Conservation (phyloP, 2,329 filamentous ascomycete genomes). For the Talaromyces albobiverticillius region DNA sequence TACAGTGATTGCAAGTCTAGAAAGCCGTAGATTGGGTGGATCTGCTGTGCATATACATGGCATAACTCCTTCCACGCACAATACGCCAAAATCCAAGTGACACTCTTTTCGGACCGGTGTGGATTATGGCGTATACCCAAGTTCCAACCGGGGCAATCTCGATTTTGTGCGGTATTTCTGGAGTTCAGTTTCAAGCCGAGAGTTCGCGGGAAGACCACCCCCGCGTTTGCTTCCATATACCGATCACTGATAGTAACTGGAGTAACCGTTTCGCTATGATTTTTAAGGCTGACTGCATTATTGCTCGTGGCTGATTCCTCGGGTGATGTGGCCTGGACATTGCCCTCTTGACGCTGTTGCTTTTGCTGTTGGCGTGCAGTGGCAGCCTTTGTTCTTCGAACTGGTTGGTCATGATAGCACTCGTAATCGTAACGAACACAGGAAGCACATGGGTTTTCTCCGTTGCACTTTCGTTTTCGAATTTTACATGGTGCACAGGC, state of each 20-base stretch:
- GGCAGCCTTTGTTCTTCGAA: conserved; percentile 1
- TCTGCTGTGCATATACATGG: conserved; percentile 49
- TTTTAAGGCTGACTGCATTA: background rate
- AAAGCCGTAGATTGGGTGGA: conserved; percentile 54
- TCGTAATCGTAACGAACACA: conserved; percentile 28
- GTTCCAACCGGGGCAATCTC: conserved; percentile 57
- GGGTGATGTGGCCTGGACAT: background rate
- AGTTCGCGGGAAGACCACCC: conserved; percentile 52
- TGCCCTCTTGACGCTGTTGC: background rate
- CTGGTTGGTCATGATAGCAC: conserved; percentile 24
- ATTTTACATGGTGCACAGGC: conserved; percentile 29
- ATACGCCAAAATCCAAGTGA: conserved; percentile 48
- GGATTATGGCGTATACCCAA: conserved; percentile 31
- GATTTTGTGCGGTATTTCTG: conserved; percentile 46
- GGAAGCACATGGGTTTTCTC: conserved; percentile 24
- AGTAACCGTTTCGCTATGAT: background rate
- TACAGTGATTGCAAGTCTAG: conserved; percentile 28
- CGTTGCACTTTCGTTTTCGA: conserved; percentile 30
- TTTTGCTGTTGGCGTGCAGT: background rate
- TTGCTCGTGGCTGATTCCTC: background rate
- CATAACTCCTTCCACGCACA: conserved; percentile 45
- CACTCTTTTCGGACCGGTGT: conserved; percentile 13
- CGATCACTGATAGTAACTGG: conserved; percentile 14
- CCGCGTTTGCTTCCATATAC: conserved; percentile 55
- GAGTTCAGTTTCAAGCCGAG: conserved; percentile 53